Base-by-base conservation (phyloP, 768 basidiomycete genomes). In the Lactifluus hygrophoroides region DNA sequence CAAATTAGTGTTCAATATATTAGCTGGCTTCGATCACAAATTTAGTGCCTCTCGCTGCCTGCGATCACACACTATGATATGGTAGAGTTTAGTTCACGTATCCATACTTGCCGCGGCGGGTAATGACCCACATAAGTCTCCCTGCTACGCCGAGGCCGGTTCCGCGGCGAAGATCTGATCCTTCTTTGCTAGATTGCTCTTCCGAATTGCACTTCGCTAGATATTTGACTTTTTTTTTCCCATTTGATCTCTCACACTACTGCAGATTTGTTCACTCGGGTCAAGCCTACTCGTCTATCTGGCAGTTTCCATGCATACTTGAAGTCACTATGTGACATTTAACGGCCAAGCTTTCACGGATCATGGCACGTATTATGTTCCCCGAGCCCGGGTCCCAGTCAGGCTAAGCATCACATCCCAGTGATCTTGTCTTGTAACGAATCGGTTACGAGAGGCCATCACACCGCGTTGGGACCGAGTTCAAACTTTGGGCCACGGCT, bases 311-410 rank as follows among this genome's bases (percentile, higher is more conserved):
- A 56, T 60, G 30, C 54, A 60, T 60, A 51, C 58, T 10, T 54
- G 37, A 42, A 21, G 32, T 50, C 25, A 60, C 48, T 60, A 27
- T 19, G 38, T 56, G 59, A 60, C 59, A 51, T 11, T 30, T 46
- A 40, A 46, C 19, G 43, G 54, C 54, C 43, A 56, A 21, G 21
- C 54, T 46, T 60, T 56, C 42, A 60, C 54, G 59, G 54, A 51
- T 60, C 54, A 51, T 59, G 49, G 54, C 54, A 60, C 59, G 59
- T 56, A 60, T 60, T 56, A 60, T 60, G 59, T 56, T 50, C 54
- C 35, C 49, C 54, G 49, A 51, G 27, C 51, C 59, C 49, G 59
- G 54, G 43, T 51, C 59, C 59, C 49, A 60, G 54, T 56, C 59
- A 45, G 54, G 59, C 44, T 56, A 56, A 56, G 49, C 59, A 60